A percentile compares a stretch with the other conserved stretches of the same genome.
Conservation (phyloP, 805 yeast genomes). For the Barnettozyma sucrosica region DNA sequence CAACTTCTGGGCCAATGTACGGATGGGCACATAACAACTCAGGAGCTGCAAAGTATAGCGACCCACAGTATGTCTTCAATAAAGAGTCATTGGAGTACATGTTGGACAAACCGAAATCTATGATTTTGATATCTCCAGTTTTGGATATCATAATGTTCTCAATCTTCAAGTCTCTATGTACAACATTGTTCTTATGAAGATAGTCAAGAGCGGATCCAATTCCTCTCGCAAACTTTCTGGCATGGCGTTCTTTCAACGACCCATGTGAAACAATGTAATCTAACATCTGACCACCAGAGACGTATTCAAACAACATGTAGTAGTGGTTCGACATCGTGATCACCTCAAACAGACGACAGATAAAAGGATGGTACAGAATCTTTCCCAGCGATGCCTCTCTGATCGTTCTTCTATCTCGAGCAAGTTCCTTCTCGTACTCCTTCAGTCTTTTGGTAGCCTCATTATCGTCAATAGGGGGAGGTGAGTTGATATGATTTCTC, state of each 20-base stretch:
- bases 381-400: constrained; percentile 94
- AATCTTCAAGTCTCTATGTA: constrained; percentile 93
- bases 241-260: constrained; percentile 85
- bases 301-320: constrained; percentile 94
- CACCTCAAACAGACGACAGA: constrained; percentile 88
- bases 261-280: constrained; percentile 98
- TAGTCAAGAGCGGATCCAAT: constrained; percentile 91
- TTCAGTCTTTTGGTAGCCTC: constrained; percentile 58
- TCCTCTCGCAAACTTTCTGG: constrained; percentile 90
- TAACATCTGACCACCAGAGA: constrained; percentile 94
- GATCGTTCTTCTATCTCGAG: constrained; percentile 86
- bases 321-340: constrained; percentile 95
- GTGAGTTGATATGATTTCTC: constrained; percentile 62
- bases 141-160: constrained; percentile 94
- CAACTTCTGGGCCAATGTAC: constrained; percentile 94
- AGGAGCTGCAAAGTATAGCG: constrained; percentile 97
- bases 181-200: constrained; percentile 90
- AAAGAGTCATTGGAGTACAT: constrained; percentile 65
- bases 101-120: constrained; percentile 94
- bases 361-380: constrained; percentile 84
- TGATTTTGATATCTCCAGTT: constrained; percentile 89
- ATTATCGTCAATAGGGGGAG: constrained; percentile 54
- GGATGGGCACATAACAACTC: constrained; percentile 90
- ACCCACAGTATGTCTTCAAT: constrained; percentile 93
- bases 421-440: constrained; percentile 75